phyloP scores from a whole-genome alignment of 1,284 basidiomycete species.

The Puccinia coronata region DNA sequence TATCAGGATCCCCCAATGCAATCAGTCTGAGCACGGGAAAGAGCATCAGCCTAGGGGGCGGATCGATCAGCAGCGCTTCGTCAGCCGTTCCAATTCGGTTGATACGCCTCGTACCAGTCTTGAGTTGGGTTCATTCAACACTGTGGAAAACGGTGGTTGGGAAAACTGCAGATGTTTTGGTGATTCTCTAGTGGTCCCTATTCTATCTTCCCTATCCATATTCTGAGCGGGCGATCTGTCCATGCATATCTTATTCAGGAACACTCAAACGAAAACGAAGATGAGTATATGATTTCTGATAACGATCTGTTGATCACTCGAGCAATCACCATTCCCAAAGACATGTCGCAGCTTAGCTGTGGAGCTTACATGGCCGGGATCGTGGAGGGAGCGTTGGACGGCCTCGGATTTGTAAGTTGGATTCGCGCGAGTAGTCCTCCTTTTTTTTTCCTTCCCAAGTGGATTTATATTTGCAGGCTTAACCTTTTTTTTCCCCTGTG shows the following conservation, averaged over 20 bases:
- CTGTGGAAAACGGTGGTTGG: slow-evolving; percentile 94
- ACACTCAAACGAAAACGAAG: slow-evolving; percentile 46
- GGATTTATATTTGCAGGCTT: slow-evolving; percentile 16
- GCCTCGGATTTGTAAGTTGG: slow-evolving; percentile 82
- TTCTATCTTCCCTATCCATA: slow-evolving; percentile 8
- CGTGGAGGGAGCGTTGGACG: slow-evolving; percentile 94
- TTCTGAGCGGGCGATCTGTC: too few relatives aligned
- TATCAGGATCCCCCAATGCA: slow-evolving; percentile 51
- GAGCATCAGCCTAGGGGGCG: slow-evolving; percentile 51
- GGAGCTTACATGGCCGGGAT: slow-evolving; percentile 96
- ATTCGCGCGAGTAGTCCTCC: slow-evolving; percentile 4
- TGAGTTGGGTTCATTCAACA: slow-evolving; percentile 67
- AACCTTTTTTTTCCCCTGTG: neutral
- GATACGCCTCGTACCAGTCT: slow-evolving; percentile 78
- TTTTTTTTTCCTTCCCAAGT: slow-evolving; percentile 36
- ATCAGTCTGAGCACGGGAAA: slow-evolving; percentile 55
- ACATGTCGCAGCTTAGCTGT: slow-evolving; percentile 89
- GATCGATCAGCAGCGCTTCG: slow-evolving; percentile 54
- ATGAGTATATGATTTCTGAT: slow-evolving; percentile 92
- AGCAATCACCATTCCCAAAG: slow-evolving; percentile 87
- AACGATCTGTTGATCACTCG: slow-evolving; percentile 90
- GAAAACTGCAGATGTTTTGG: slow-evolving; percentile 86
- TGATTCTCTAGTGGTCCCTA: slow-evolving; percentile 61
- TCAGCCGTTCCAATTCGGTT: slow-evolving; percentile 68
- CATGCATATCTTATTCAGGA: neutral